Evolutionary conservation across 1,284 basidiomycete genomes (phyloP), one percentile per base, ranked within the genome.

Genomic region (Golubevia pallescens): DNA sequence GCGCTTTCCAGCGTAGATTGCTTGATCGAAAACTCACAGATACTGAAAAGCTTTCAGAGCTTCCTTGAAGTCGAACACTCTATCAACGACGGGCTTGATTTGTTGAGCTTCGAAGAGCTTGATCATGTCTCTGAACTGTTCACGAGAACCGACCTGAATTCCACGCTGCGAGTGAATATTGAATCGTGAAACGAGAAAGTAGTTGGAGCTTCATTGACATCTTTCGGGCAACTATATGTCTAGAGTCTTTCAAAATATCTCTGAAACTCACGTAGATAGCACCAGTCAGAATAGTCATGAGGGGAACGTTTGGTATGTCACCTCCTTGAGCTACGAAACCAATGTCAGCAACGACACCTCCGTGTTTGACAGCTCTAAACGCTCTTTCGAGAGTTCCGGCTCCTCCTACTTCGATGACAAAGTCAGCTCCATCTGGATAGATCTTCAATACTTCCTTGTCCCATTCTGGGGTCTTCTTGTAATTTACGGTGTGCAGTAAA

Each of bases 351-450:
- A 91, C 84, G 16, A 87, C 85, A 1, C 90, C 90, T 5, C 87
- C 87, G 16, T 85, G 73, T 61, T 82, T 80, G 62, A 88, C 76
- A 3, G 88, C 86, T 5, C 86, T 86, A 64, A 89, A 81, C 4
- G 87, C 87, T 67, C 88, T 88, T 8, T 75, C 64, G 1, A 91
- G 80, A 3, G 90, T 90, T 8, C 88, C 87, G 2, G 86, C 70
- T 1, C 90, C 90, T 2, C 89, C 89, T 53, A 89, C 89, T 78
- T 91, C 90, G 57, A 91, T 84, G 52, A 90, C 79, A 72, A 73
- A 71, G 28, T 78, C 72, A 53, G 69, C 74, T 42, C 74, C 73
- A 53, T 70, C 75, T n/a, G 63, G 51, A 42, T 69, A 73, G 2
- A 74, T 70, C 5, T 75, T 65, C 60, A 76, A 63, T 1, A 73